Base-by-base conservation (phyloP, 176 grass and related monocot genomes). In the Hyparrhenia diplandra region DNA sequence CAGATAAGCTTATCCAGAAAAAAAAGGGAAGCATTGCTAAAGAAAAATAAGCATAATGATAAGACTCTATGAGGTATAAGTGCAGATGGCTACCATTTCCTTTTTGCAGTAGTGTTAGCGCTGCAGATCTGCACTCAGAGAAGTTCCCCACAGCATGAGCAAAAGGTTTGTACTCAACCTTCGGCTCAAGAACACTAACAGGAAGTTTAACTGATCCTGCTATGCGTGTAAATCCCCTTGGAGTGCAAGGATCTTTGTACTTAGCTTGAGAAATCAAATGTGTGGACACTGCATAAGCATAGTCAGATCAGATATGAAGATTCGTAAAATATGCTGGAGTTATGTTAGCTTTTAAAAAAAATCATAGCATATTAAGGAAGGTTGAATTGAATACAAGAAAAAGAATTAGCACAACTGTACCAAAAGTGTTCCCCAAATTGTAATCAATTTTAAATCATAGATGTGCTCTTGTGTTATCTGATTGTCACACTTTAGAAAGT, bases 231-330 rank as follows among this genome's bases (percentile, higher is more conserved):
- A 88, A 93, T 67, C 92, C 95, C 82, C 79, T 93, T 58, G 92
- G 92, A 46, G 88, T 90, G 84, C 92, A 98, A 75, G 95, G 95
- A 87, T 98, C 92, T 70, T 58, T 79, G 84, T 98, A 98, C 69
- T 77, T 91, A 69, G 58, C 79, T 84, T 84, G 67, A 69, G 88
- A 73, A 77, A 75, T 66, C 75, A 86, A 91, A 78, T 89, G 86
- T 41, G 75, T 80, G 76, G 90, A 71, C 84, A 88, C 81, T 91
- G 91, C 81, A 54, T 62, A 70, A 67, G 89, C 79, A 61, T 62
- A 70, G 54, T 46, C 37, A 87, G 67, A 80, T 83, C 11, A 74
- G 34, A 29, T 57, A 65, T 27, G 43, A 78, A 55, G 17, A 76
- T 49, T 79, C 2, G 46, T 61, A 6, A 21, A 25, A 80, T 58